Percentiles rank a stretch among this genome's conserved stretches.
phyloP scores from a whole-genome alignment of 2,329 filamentous ascomycete genomes.

The Beauveria brongniartii region DNA sequence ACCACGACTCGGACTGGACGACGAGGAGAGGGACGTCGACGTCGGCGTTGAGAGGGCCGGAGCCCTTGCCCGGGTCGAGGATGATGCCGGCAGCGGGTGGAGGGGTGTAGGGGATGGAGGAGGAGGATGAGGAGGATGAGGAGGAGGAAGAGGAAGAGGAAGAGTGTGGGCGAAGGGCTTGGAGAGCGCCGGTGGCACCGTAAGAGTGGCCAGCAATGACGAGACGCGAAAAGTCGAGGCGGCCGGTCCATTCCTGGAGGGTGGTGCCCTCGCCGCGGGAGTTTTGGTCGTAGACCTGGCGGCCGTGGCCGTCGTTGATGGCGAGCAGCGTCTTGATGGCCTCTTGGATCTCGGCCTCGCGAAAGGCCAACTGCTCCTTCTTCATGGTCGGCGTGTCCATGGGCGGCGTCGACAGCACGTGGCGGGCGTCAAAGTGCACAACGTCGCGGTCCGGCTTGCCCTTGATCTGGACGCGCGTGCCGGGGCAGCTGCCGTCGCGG shows the following conservation, averaged over 20 bases:
- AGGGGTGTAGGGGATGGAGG: constrained; percentile 22
- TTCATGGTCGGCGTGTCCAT: constrained; percentile 34
- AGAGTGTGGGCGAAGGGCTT: constrained; percentile 42
- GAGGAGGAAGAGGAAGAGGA: constrained; percentile 14
- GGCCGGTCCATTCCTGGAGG: constrained; percentile 41
- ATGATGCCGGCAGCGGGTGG: constrained; percentile 51
- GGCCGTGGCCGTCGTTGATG: constrained; percentile 33
- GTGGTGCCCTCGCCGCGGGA: constrained; percentile 37
- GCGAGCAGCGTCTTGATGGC: constrained; percentile 31
- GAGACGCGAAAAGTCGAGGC: constrained; percentile 46
- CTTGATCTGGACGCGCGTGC: constrained; percentile 29
- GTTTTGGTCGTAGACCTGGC: constrained; percentile 30
- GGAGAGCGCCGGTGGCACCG: constrained; percentile 56
- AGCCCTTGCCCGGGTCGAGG: constrained; percentile 58
- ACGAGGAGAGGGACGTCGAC: constrained; percentile 51
- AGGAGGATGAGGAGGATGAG: constrained; percentile 22
- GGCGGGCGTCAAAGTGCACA: constrained; percentile 28
- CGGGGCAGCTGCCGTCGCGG: constrained; percentile 43
- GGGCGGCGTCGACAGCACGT: constrained; percentile 23
- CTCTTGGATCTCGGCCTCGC: constrained; percentile 42
- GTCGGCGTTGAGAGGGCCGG: constrained; percentile 52
- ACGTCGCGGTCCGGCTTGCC: constrained; percentile 22
- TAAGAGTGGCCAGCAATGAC: constrained; percentile 57
- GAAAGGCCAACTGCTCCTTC: constrained; percentile 39
- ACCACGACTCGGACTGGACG: constrained; percentile 60